Conservation (phyloP, 306 rosid species). For the Lagenaria siceraria region DNA sequence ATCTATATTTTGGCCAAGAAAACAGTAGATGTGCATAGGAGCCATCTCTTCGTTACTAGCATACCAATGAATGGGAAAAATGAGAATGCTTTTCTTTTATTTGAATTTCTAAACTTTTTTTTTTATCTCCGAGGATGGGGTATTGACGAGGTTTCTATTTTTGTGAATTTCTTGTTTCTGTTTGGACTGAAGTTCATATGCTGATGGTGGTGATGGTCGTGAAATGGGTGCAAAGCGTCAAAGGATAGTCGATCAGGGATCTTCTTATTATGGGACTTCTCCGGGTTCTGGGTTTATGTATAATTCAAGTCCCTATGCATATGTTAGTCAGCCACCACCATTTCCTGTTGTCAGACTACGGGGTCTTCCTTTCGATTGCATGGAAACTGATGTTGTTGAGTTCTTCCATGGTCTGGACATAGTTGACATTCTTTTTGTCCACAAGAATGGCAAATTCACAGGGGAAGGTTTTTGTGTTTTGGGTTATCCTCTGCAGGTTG, state of each 20-base stretch:
- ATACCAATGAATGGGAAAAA: not conserved
- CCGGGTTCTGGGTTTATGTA: slow-evolving; percentile 68
- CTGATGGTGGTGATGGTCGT: slow-evolving; percentile 70
- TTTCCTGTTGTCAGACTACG: slow-evolving; percentile 84
- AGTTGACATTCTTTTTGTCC: slow-evolving; percentile 79
- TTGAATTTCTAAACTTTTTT: not conserved
- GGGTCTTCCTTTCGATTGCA: slow-evolving; percentile 88
- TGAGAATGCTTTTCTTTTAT: not conserved
- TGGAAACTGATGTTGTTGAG: slow-evolving; percentile 82
- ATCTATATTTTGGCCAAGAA: not conserved
- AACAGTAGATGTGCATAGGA: not conserved
- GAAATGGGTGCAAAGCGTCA: slow-evolving; percentile 95
- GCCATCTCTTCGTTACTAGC: not conserved
- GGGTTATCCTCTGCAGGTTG: slow-evolving; percentile 90
- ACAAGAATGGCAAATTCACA: slow-evolving; percentile 65
- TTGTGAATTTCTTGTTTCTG: slow-evolving; percentile 6
- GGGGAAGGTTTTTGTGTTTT: slow-evolving; percentile 92
- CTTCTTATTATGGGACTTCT: slow-evolving; percentile 69
- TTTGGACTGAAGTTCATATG: slow-evolving; percentile 34
- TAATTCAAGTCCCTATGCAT: slow-evolving; percentile 71
- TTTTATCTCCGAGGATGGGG: not conserved
- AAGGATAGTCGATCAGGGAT: slow-evolving; percentile 61
- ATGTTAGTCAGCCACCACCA: slow-evolving; percentile 67
- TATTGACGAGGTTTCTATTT: slow-evolving; percentile 13
- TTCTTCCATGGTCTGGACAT: slow-evolving; percentile 89